Conservation (phyloP, 352 stramenopile species). For the Plasmopara muralis region DNA sequence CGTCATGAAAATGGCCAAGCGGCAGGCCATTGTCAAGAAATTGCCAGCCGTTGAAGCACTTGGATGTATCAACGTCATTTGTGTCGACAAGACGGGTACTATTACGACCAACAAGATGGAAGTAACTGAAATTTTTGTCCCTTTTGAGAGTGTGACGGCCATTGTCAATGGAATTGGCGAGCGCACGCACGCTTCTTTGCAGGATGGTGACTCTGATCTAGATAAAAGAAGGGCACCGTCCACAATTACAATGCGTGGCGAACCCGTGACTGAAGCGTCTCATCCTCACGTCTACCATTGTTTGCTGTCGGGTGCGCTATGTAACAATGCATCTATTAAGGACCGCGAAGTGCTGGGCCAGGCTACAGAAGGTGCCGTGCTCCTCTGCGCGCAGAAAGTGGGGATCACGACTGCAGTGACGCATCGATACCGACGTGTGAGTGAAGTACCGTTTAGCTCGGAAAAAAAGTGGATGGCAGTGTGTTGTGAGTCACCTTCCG, state of each 20-base stretch:
- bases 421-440: constrained; percentile 61
- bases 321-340: constrained; percentile 69
- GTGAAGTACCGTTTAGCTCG: constrained; percentile 93
- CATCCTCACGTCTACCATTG: constrained; percentile 74
- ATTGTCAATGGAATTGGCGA: constrained; percentile 56
- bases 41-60: constrained; percentile 78
- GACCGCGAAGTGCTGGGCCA: constrained; percentile 73
- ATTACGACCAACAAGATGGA: constrained; percentile 89
- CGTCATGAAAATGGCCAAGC: constrained; percentile 84
- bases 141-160: constrained; percentile 65
- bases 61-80: constrained; percentile 90
- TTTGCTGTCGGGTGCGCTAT: constrained; percentile 63
- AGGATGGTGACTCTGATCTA: constrained; percentile 6
- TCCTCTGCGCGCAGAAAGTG: constrained; percentile 63
- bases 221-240: constrained; percentile 8
- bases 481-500: constrained; percentile 44
- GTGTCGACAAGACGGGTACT: constrained; percentile 93
- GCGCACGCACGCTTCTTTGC: constrained; percentile 14
- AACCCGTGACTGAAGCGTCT: constrained; percentile 48
- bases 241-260: constrained; percentile 53
- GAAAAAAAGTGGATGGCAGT: constrained; percentile 97
- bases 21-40: constrained; percentile 86
- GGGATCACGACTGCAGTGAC: constrained; percentile 36
- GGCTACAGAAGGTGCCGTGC: constrained; percentile 67
- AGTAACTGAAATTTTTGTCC: constrained; percentile 77